phyloP scores from a whole-genome alignment of 2,329 filamentous ascomycete genomes.

The Emergomyces pasteurianus region DNA sequence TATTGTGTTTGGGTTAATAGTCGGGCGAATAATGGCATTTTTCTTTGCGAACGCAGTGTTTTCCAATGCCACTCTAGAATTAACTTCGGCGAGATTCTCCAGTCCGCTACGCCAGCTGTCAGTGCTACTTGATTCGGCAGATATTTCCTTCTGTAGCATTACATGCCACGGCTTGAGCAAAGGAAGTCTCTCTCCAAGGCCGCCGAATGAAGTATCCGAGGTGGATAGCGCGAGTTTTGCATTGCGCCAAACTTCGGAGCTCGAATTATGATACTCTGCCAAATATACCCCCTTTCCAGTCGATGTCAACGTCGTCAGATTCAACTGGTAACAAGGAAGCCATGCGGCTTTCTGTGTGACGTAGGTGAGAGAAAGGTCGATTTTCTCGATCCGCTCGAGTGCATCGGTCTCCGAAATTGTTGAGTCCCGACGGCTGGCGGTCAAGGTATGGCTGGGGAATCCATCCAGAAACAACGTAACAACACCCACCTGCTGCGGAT shows the following conservation, averaged over 20 bases:
- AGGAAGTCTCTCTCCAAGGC: conserved; percentile 45
- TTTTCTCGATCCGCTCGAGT: conserved; percentile 7
- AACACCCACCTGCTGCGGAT: conserved; percentile 24
- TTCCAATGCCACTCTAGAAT: background rate
- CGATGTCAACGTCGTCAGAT: conserved; percentile 44
- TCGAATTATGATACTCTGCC: conserved; percentile 50
- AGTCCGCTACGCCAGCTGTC: conserved; percentile 9
- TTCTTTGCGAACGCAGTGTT: background rate
- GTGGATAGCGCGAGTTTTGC: conserved; percentile 51
- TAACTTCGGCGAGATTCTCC: conserved; percentile 8
- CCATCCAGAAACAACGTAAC: conserved; percentile 27
- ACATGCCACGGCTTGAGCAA: conserved; percentile 46
- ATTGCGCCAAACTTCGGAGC: conserved; percentile 52
- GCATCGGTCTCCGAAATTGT: conserved; percentile 16
- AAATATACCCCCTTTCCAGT: conserved; percentile 48
- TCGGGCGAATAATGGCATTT: background rate
- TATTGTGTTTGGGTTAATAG: background rate
- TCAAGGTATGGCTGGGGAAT: conserved; percentile 16
- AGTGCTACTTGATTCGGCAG: conserved; percentile 11
- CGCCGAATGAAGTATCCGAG: conserved; percentile 47
- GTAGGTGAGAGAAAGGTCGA: conserved; percentile 43
- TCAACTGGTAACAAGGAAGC: conserved; percentile 51
- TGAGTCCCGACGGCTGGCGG: conserved; percentile 17
- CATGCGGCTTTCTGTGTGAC: conserved; percentile 48
- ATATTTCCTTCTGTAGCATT: conserved; percentile 31